Base-by-base conservation (phyloP, 495 filamentous ascomycete genomes). In the Glonium stellatum region DNA sequence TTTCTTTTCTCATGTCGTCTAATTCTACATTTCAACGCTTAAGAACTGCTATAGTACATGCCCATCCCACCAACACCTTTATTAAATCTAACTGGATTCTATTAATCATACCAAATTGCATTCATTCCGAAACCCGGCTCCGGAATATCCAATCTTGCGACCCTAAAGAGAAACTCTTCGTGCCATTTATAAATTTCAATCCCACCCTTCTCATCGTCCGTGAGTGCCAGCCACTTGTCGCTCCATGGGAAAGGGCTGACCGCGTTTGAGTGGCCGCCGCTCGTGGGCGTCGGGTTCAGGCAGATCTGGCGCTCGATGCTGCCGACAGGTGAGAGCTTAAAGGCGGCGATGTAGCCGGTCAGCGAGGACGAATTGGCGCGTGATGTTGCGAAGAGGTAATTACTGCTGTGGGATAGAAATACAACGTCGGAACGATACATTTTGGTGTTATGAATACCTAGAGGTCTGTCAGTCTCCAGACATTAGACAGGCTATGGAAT, bases 81-180 rank as follows among this genome's bases (percentile, higher is more conserved):
- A 31, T 6, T 3, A 31, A 54, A 54, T 27, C 6, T 27, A 27
- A 19, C 50, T 54, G 10, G 31, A 27, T 21, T 27, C 21, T 27
- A 9, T 64, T 77, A 92, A 73, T 92, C 87, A 72, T 90, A 91
- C 88, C 88, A 92, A 66, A 92, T 89, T 35, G 87, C 89, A 76
- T 93, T 92, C 88, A 92, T 92, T 0, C 87, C 87, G 73, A 91
- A 92, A 51, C 89, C 89, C 47, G 84, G 86, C 75, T 93, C 88
- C 13, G 83, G 81, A 54, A 93, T 84, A 65, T 86, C 81, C 60
- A 84, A 79, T 55, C 85, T 78, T 19, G 88, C 89, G 31, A 92
- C 88, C 18, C 89, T 77, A 11, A 81, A 83, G 57, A 93, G 66
- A 63, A 84, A 87, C 79, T 90, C 89, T 41, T 90, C 85, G 63